A percentile compares a stretch with the other conserved stretches of the same genome.
phyloP scores from a whole-genome alignment of 129 eudicot species.

The Lonicera japonica region DNA sequence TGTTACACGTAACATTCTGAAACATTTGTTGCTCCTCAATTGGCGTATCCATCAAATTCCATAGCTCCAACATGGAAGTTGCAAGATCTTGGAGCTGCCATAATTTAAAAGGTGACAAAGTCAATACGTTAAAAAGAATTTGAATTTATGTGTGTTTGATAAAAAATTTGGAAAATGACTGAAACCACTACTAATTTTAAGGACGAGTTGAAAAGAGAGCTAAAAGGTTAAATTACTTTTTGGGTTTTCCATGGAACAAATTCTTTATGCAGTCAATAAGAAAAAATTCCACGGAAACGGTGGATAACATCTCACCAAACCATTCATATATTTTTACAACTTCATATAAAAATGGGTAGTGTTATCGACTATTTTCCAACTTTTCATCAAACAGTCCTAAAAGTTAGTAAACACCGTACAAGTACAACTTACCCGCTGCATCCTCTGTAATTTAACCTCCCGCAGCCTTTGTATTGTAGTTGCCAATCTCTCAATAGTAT shows the following conservation, averaged over 20 bases:
- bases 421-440: conserved; percentile 53
- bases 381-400: too few relatives aligned
- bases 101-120: conserved; percentile 17
- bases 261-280: too few relatives aligned
- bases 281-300: too few relatives aligned
- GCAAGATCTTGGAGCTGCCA: conserved; percentile 89
- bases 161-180: too few relatives aligned
- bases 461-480: conserved; percentile 51
- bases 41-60: conserved; percentile 97
- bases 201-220: too few relatives aligned
- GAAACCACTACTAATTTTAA: too few relatives aligned
- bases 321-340: too few relatives aligned
- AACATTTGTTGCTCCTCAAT: conserved; percentile 84
- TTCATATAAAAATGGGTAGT: too few relatives aligned
- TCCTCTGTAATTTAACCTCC: conserved; percentile 68
- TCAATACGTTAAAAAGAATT: conserved; percentile 3
- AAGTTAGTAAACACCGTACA: not conserved
- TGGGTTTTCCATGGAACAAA: too few relatives aligned
- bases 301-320: too few relatives aligned
- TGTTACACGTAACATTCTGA: conserved; percentile 75
- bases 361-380: too few relatives aligned
- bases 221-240: too few relatives aligned
- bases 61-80: conserved; percentile 73
- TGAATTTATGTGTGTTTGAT: not conserved
- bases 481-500: conserved; percentile 50